Base-by-base conservation (phyloP, 257 asterid genomes). In the Lithospermum erythrorhizon region DNA sequence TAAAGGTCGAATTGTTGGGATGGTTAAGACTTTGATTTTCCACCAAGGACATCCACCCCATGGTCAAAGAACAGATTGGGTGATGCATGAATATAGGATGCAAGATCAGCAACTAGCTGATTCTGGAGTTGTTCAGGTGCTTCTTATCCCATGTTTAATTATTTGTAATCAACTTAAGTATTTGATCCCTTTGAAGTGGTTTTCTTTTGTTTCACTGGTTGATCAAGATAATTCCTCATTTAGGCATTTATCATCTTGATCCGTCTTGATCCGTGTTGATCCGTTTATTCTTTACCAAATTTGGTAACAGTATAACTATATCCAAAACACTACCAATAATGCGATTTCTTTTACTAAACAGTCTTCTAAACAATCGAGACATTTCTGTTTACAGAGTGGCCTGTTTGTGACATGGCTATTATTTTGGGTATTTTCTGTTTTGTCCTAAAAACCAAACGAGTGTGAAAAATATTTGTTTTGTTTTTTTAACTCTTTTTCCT, bases 61-160 rank as follows among this genome's bases (percentile, higher is more conserved):
- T 9, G 96, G 97, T 61, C 55, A 78, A 53, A 81, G 97, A 77
- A 87, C 97, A 0, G 82, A 90, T 65, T 90, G 97, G 97, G 83
- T 90, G 20, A 73, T 85, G 15, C 78, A 90, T 3, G 97, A 90
- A 69, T 90, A 85, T 54, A 79, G 60, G 68, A 73, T 85, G 58
- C 63, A 72, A 49, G 95, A 81, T 53, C 68, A 66, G 47, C 62
- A 69, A 52, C 65, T 85, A 78, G 85, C 79, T 65, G 81, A 78
- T 52, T 66, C 75, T 4, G 95, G 85, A 45, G 27, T 73, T 57
- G 53, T 49, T 59, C 90, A 84, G 95, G 97, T 89, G 76, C 57
- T 16, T 60, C 17, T 48, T 4, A 23, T 35, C 23, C 19, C 70
- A 55, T 6, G 64, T 58, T 21, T 57, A 54, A 60, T 23, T 1